phyloP scores from a whole-genome alignment of 192 early-diverging fungal genomes.

The Backusella morwellensis region DNA sequence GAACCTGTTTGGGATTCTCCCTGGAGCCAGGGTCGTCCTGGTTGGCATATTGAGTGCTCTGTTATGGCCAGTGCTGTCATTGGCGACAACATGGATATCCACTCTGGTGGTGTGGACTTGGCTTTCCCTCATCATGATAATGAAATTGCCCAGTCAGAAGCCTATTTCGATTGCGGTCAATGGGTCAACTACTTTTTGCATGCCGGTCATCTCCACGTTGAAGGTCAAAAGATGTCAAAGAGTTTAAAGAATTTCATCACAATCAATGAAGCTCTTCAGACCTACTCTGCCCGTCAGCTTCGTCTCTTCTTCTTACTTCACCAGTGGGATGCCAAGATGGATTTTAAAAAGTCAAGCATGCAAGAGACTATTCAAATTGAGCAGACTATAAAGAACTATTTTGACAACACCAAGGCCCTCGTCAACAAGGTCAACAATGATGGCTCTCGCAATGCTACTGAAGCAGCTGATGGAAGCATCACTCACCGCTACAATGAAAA shows the following conservation, averaged over 20 bases:
- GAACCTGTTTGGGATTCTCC: constrained; percentile 94
- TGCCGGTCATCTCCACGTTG: constrained; percentile 91
- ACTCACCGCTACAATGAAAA: constrained; percentile 67
- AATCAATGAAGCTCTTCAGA: constrained; percentile 86
- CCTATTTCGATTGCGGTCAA: constrained; percentile 83
- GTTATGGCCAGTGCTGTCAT: constrained; percentile 95
- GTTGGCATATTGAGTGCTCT: constrained; percentile 99
- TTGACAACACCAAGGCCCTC: constrained; percentile 77
- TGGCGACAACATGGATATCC: constrained; percentile 88
- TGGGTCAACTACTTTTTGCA: constrained; percentile 99
- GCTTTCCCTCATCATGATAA: constrained; percentile 99
- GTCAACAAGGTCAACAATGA: constrained; percentile 67
- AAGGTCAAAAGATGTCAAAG: constrained; percentile 98
- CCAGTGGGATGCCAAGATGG: constrained; percentile 83
- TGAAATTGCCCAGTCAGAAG: constrained; percentile 95
- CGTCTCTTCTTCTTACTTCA: constrained; percentile 88
- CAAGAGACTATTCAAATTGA: constrained; percentile 78
- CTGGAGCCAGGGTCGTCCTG: constrained; percentile 92
- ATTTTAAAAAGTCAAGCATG: constrained; percentile 79
- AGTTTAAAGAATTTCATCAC: constrained; percentile 96
- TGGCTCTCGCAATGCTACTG: constrained; percentile 40
- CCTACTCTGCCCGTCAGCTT: constrained; percentile 80
- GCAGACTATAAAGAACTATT: constrained; percentile 85
- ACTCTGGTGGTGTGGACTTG: constrained; percentile 94
- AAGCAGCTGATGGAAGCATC: constrained; percentile 24